Evolutionary conservation across 306 rosid species (phyloP).

Genomic region (Sicyos edulis): DNA sequence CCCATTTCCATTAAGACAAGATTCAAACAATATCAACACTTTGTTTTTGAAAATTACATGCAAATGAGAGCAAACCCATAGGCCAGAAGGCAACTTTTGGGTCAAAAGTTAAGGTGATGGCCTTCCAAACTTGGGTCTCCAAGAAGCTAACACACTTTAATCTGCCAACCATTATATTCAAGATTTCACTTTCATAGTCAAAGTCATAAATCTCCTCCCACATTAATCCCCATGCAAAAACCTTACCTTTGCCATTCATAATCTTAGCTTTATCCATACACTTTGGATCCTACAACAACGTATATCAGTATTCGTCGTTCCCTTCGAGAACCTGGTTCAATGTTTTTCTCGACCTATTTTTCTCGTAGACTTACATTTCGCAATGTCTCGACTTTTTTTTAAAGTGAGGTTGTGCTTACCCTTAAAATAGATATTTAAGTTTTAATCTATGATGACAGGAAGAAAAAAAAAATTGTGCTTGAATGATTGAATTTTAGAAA

Average conservation of each 20-base stretch:
- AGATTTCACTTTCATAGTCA: slow-evolving; percentile 19
- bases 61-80: slow-evolving; percentile 13
- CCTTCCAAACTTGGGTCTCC: slow-evolving; percentile 7
- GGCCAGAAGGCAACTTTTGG: slow-evolving; percentile 17
- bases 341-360: too few relatives aligned
- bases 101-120: slow-evolving; percentile 18
- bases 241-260: not conserved
- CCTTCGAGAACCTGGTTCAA: too few relatives aligned
- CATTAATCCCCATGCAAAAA: slow-evolving; percentile 13
- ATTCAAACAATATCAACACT: not conserved
- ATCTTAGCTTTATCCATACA: not conserved
- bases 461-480: not conserved
- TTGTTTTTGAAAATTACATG: not conserved
- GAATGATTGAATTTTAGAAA: not conserved
- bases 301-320: not conserved
- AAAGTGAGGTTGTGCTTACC: not conserved
- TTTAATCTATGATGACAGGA: not conserved
- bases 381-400: not conserved
- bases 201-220: not conserved
- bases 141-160: slow-evolving; percentile 17
- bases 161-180: not conserved
- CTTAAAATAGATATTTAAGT: not conserved
- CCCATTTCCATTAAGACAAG: not conserved
- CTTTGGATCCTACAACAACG: not conserved
- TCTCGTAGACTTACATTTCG: not conserved